Evolutionary conservation across 192 early-diverging fungal species (phyloP).

Genomic region (Funneliformis geosporum): DNA sequence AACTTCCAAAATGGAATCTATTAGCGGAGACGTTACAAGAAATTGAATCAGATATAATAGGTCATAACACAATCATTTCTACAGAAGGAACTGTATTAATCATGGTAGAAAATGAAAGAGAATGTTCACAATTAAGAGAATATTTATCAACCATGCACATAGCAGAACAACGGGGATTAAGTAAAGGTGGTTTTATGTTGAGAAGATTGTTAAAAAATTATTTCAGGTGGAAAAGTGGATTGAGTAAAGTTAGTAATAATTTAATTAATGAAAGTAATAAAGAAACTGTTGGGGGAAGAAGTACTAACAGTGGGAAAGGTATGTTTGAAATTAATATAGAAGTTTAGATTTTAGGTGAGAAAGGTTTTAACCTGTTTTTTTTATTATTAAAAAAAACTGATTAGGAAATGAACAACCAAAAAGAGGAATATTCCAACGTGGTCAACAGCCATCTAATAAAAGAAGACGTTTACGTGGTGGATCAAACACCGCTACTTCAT

Average conservation of each 20-base stretch:
- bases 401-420: not conserved
- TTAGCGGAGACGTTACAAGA: conserved; percentile 75
- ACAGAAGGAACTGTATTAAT: conserved; percentile 57
- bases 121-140: conserved; percentile 65
- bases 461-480: conserved; percentile 48
- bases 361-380: not conserved
- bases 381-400: too few species aligned
- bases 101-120: conserved; percentile 69
- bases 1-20: conserved; percentile 89
- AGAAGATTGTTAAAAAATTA: conserved; percentile 62
- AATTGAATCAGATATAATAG: conserved; percentile 58
- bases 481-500: conserved; percentile 25
- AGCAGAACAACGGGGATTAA: conserved; percentile 6
- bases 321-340: not conserved
- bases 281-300: not conserved
- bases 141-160: conserved; percentile 45
- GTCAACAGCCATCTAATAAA: conserved; percentile 48
- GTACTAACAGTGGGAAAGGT: not conserved
- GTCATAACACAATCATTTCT: not conserved
- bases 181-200: conserved; percentile 41
- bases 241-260: conserved; percentile 48
- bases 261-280: conserved; percentile 7
- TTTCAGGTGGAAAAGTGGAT: conserved; percentile 73
- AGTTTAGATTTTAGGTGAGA: not conserved
- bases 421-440: conserved; percentile 17